phyloP scores from a whole-genome alignment of 2,329 filamentous ascomycete genomes.

The Fusarium annulatum region DNA sequence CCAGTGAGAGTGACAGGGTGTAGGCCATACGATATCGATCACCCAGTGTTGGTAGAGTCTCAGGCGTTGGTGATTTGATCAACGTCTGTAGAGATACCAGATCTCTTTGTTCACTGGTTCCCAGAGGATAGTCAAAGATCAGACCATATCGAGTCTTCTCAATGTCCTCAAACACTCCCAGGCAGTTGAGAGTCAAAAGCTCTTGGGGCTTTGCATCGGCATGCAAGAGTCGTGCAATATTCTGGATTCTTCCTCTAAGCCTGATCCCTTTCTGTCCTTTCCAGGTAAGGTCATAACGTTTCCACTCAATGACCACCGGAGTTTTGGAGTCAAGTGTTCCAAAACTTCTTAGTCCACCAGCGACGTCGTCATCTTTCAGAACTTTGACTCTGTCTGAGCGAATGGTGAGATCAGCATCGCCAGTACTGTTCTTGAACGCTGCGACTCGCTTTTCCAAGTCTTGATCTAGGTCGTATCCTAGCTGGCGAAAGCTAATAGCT shows the following conservation, averaged over 20 bases:
- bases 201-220: neutral
- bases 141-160: conserved; percentile 1
- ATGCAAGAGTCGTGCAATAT: conserved; percentile 4
- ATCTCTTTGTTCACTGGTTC: neutral
- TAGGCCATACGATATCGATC: conserved; percentile 4
- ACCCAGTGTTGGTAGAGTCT: neutral
- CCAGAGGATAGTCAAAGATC: neutral
- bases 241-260: neutral
- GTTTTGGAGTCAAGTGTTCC: neutral
- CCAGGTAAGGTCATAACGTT: neutral
- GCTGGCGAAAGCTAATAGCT: neutral
- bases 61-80: neutral
- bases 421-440: neutral
- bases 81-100: neutral
- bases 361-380: neutral
- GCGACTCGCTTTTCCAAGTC: neutral
- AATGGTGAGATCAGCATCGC: neutral
- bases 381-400: neutral
- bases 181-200: conserved; percentile 1
- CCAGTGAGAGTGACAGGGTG: neutral
- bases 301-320: neutral
- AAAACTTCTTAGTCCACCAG: neutral
- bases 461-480: neutral
- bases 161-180: neutral
- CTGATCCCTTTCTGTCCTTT: conserved; percentile 1